Base-by-base conservation (phyloP, 2,329 filamentous ascomycete genomes). In the Pseudogymnoascus sp. region DNA sequence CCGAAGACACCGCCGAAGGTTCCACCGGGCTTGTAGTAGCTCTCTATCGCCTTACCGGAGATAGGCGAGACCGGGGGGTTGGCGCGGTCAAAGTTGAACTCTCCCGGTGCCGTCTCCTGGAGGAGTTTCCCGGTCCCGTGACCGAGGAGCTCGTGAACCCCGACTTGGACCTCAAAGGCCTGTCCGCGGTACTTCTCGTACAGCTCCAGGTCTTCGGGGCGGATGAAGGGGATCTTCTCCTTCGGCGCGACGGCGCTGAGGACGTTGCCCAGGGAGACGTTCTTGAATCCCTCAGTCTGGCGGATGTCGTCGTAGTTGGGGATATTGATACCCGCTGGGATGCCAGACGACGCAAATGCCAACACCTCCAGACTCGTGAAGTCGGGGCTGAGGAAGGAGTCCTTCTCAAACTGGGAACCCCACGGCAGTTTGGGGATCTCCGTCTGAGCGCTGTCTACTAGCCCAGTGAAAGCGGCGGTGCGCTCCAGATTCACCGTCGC, bases 1-100 rank as follows among this genome's bases (percentile, higher is more conserved):
- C 93, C 92, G 72, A 97, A 97, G 0, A 96, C 91, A 4, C 88
- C 91, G 63, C 91, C 90, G 93, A 93, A 97, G 0, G 93, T 97
- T 76, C 97, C 91, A 2, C 92, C 92, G 2, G 91, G 91, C 76
- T 95, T 96, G 79, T 97, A 97, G 87, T 89, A 97, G 1, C 88
- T 91, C 1, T 83, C 84, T 59, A 97, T 81, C 1, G 90, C 89
- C 75, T 93, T 88, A 65, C 85, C 82, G 4, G 86, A 90, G 42
- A 97, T 76, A 0, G 93, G 93, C 71, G 86, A 96, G 61, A 91
- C 78, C 0, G 93, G 93, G 7, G 90, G 92, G 72, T 91, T 90
- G 65, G 86, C 79, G 64, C 86, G 79, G 73, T 97, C 90, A 72
- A 97, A 97, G 79, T 97, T 97, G 80, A 85, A 97, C 46, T 84